A percentile compares a stretch with the other conserved stretches of the same genome.
phyloP scores from a whole-genome alignment of 768 basidiomycete genomes.

The Coprinellus micaceus region DNA sequence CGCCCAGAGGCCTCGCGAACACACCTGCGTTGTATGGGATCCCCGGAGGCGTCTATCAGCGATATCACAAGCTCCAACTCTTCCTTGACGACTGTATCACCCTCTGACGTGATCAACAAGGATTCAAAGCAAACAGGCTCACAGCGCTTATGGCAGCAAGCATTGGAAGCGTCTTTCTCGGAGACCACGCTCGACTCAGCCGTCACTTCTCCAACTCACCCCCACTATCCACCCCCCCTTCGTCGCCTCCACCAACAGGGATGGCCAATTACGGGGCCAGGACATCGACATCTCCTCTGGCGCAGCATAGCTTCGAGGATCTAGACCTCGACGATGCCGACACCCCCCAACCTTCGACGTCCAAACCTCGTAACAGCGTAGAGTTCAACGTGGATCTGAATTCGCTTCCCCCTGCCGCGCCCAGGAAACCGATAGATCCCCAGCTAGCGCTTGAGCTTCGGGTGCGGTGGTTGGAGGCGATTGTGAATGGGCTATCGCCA shows the following conservation, averaged over 20 bases:
- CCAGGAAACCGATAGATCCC: conserved; percentile 50
- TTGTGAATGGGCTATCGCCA: conserved; percentile 59
- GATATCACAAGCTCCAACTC: too few species aligned
- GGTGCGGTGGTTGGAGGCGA: conserved; percentile 75
- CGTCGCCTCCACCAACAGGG: conserved; percentile 37
- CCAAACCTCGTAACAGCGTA: neutral
- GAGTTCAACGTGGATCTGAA: neutral
- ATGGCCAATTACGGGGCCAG: conserved; percentile 25
- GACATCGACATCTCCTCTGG: conserved; percentile 20
- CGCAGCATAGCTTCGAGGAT: conserved; percentile 6
- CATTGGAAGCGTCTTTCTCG: conserved; percentile 79
- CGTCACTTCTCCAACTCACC: conserved; percentile 44
- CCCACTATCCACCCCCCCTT: conserved; percentile 34
- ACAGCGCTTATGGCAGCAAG: conserved; percentile 22
- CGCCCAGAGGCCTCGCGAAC: too few species aligned
- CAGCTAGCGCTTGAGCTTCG: conserved; percentile 69
- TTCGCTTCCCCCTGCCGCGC: conserved; percentile 13
- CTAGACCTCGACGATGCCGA: conserved; percentile 3
- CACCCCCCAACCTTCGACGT: neutral
- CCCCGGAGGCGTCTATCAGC: too few species aligned
- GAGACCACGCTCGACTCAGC: conserved; percentile 61
- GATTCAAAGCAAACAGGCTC: too few species aligned
- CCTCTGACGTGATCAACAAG: too few species aligned
- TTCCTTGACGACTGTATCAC: too few species aligned
- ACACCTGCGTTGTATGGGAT: too few species aligned